Evolutionary conservation across 108 stramenopile species (phyloP), one percentile per base, ranked within the genome.

Genomic region (Nitzschia inconspicua): DNA sequence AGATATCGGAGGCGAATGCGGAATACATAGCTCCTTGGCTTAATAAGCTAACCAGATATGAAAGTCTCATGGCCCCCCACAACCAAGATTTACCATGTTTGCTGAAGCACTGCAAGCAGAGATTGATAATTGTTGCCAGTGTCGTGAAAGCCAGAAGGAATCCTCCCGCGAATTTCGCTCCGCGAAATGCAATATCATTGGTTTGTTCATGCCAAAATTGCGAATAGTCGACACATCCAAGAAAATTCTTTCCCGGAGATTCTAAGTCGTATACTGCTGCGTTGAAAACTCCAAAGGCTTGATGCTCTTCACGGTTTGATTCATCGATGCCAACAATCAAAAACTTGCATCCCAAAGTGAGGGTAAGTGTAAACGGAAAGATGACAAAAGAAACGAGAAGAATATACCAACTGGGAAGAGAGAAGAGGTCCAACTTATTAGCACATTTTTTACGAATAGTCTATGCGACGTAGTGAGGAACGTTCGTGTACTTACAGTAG

Each of bases 171-270:
- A 35, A 11, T 19, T 53, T 42, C 18, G 34, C 34, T 7, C 35
- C 18, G 36, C 36, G n/a, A 46, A 70, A 70, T 2, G 22, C 49
- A 0, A 52, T 11, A 28, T 70, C 68, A 25, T 70, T 25, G 30
- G 46, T 47, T 47, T 32, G 11, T 3, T n/a, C 9, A 26, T 62
- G 23, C 46, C 32, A 49, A 18, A 46, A 51, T 4, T 43, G 5
- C n/a, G 67, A 68, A 55, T 61, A 55, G 3, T 56, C 32, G 35
- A 70, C 57, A 27, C 68, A 70, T 25, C 68, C 68, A 25, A 70
- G 41, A 37, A 70, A 56, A 24, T 55, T 40, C 23, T 20, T 54
- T 9, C 10, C 28, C 30, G 11, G 13, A 2, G 52, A 22, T 20
- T 70, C 44, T 14, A 24, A 16, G 35, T 68, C 68, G 37, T 56